Conservation (phyloP, 2,329 filamentous ascomycete species). For the Colletotrichum lini region DNA sequence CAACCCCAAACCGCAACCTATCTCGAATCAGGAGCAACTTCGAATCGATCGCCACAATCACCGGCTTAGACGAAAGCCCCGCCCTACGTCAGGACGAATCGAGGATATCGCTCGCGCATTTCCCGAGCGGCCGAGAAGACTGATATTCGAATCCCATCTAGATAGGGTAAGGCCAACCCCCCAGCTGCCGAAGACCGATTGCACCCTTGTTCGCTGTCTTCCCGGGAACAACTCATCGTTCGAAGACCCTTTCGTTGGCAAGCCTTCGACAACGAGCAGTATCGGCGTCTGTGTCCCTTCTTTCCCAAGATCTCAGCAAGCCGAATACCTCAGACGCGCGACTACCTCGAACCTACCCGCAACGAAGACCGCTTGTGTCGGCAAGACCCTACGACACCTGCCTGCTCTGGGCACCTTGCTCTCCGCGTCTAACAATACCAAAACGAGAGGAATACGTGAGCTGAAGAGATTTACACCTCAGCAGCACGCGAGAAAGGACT, state of each 20-base stretch:
- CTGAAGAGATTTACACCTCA: background rate
- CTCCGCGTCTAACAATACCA: background rate
- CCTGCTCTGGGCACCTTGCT: background rate
- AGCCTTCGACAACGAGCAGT: background rate
- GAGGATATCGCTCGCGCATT: background rate
- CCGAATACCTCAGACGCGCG: conserved; percentile 9
- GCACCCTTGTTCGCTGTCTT: background rate
- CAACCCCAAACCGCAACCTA: background rate
- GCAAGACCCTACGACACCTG: background rate
- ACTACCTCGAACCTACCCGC: background rate
- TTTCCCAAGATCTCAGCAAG: conserved; percentile 3
- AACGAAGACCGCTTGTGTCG: background rate
- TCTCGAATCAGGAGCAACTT: too few relatives aligned
- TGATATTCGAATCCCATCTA: background rate
- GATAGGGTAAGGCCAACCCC: background rate
- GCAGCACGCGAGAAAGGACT: background rate
- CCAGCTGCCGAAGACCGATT: background rate
- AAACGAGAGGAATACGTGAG: background rate
- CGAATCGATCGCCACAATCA: background rate
- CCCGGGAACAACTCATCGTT: background rate
- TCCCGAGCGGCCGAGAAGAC: background rate
- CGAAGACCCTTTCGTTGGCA: background rate
- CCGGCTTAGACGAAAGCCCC: background rate
- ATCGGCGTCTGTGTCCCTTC: background rate
- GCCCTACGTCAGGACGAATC: background rate